Base-by-base conservation (phyloP, 306 rosid species). In the Lablab purpureus region DNA sequence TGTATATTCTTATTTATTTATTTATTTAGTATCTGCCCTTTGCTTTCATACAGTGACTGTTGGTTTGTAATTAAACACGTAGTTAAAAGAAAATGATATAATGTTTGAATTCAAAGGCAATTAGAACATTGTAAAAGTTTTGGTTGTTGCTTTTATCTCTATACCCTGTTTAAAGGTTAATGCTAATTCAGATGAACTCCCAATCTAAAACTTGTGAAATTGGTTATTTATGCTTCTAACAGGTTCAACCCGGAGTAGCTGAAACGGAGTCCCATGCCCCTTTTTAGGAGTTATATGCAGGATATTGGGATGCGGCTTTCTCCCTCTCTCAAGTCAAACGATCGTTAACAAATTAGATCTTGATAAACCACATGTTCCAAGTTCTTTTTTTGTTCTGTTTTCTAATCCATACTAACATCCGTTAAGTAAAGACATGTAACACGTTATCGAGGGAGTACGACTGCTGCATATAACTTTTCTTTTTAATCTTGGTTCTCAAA, bases 201-300 rank as follows among this genome's bases (percentile, higher is more conserved):
- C 75, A 50, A 52, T 2, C 50, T 70, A 15, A 71, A 62, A 72
- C 76, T 19, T 63, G 49, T 73, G 75, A 47, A 40, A 30, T 73
- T 70, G 74, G 74, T 77, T 37, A 56, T 67, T 67, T 76, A 13
- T 76, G 37, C 47, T 66, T 77, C 64, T 60, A 52, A 30, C 81
- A 72, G 84, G 77, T 74, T 50, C 80, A 40, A 7, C 68, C 34
- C 40, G 21, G 56, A 69, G 82, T 23, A 79, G 78, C 72, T 76
- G 85, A 74, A 50, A 41, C 30, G 76, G 52, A 58, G 70, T 19
- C 60, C 37, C 4, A 4, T 54, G 60, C 56, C 21, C 49, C 70
- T 17, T 62, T 82, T 41, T 54, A 68, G 49, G 88, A 75, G 74
- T 64, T 15, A 12, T 45, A 21, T 40, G 71, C 70, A 36, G 6